Percentiles rank a stretch among this genome's conserved stretches.
Evolutionary conservation across 2,329 filamentous ascomycete species (phyloP).

Genomic region (Aureobasidium sp.): DNA sequence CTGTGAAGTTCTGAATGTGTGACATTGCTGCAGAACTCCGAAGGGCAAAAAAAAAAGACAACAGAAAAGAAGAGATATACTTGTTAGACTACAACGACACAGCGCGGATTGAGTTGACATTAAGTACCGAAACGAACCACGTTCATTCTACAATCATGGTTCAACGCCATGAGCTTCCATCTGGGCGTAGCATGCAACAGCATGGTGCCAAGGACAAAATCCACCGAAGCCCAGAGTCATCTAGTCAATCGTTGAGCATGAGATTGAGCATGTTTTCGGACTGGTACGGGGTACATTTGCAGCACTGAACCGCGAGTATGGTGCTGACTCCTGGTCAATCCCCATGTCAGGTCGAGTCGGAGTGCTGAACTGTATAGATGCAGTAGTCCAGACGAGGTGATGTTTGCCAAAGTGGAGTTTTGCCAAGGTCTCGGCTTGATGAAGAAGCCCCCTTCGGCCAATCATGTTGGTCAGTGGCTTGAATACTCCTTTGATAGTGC

Average conservation of each 20-base stretch:
- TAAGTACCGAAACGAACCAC: not conserved
- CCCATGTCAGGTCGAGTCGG: not conserved
- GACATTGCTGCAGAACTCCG: not conserved
- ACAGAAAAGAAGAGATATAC: not conserved
- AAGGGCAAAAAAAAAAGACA: not conserved
- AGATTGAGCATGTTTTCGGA: not conserved
- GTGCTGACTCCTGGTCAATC: not conserved
- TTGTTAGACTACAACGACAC: not conserved
- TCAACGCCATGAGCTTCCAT: not conserved
- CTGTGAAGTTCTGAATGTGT: conserved; percentile 22
- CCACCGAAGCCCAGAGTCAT: not conserved
- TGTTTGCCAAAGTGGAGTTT: not conserved
- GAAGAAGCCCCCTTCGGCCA: not conserved
- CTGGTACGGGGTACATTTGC: not conserved
- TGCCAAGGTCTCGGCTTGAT: not conserved
- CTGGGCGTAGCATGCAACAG: not conserved
- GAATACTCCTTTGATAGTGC: not conserved
- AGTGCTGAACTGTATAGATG: not conserved
- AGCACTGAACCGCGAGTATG: not conserved
- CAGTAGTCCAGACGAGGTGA: not conserved
- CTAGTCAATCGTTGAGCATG: not conserved
- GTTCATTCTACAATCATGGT: not conserved
- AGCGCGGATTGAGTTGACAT: not conserved
- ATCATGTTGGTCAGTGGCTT: not conserved
- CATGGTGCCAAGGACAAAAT: not conserved